A percentile compares a stretch with the other conserved stretches of the same genome.
These are phyloP conservation scores for Saccharomyces hybrid DNA, from an alignment of 1,139 yeast species.

Conservation along the genomic window DNA sequence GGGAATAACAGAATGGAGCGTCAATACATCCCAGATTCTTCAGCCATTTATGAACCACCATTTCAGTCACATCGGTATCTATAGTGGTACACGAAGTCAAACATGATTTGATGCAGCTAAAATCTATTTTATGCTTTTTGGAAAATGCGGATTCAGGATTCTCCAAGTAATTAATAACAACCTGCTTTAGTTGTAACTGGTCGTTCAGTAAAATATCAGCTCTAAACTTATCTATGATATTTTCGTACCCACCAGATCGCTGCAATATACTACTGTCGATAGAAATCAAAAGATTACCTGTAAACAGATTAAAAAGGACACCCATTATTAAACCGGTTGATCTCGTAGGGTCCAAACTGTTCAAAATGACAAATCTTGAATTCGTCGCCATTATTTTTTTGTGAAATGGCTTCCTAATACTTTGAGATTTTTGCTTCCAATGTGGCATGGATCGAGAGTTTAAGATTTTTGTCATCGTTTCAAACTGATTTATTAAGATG, in stretches of 20 bases:
- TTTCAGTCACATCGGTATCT: conserved; percentile 89
- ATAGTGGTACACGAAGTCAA: conserved; percentile 85
- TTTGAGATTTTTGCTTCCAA: conserved; percentile 27
- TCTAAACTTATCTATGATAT: conserved; percentile 60
- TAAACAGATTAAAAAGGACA: conserved; percentile 67
- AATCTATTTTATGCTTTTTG: conserved; percentile 70
- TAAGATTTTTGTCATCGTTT: conserved; percentile 59
- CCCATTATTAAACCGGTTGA: conserved; percentile 86
- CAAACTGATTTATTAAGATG: conserved; percentile 84
- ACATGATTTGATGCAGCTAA: conserved; percentile 81
- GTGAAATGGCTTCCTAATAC: conserved; percentile 35
- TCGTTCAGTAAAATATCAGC: conserved; percentile 78
- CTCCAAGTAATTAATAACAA: conserved; percentile 86
- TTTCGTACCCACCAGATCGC: conserved; percentile 82
- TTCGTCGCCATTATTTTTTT: conserved; percentile 11
- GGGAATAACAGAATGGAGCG: conserved; percentile 76
- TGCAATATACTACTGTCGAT: conserved; percentile 70
- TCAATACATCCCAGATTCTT: conserved; percentile 81
- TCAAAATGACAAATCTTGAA: conserved; percentile 42
- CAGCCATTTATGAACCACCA: conserved; percentile 85
- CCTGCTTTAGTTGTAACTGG: conserved; percentile 84
- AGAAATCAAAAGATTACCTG: conserved; percentile 81
- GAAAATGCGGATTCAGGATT: conserved; percentile 82
- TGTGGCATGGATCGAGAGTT: conserved; percentile 48
- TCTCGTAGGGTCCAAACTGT: conserved; percentile 78